Base-by-base conservation (phyloP, 1,284 basidiomycete species). In the Ceratorhiza oryzae-sativae region DNA sequence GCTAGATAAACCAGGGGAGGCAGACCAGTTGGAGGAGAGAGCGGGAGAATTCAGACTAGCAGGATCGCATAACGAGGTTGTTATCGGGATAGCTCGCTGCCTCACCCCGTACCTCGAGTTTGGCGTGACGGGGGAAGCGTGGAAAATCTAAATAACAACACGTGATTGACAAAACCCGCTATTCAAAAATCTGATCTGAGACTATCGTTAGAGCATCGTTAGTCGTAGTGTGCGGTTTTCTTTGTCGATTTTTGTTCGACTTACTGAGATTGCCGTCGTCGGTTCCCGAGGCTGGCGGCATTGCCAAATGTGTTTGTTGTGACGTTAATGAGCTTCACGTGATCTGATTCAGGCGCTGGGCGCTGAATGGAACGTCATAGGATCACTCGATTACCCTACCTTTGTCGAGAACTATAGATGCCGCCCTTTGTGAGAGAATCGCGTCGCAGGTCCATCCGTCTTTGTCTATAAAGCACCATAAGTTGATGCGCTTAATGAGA, bases 61-160 rank as follows among this genome's bases (percentile, higher is more conserved):
- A 46, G 18, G 18, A 49, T 30, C 32, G n/a, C 41, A 45, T 39
- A 23, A 20, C 32, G 13, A 48, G 59, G 45, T 41, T 62, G 39
- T 41, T 62, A 62, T 62, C 41, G 45, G 25, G 48, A n/a, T 48
- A 65, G 25, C 32, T 18, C 15, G 45, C 42, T 27, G 42, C 61
- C 61, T 65, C 61, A 32, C 61, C 61, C 46, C 61, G 61, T 65
- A 30, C 61, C 61, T 65, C 61, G 61, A 45, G 61, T 65, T 45
- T 30, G 45, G 58, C 58, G 58, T 60, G 58, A 48, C 46, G 61
- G 61, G 12, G 15, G 25, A 51, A 39, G 56, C 56, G 56, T 58
- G 56, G 56, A 58, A 58, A 34, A 58, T 58, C 56, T 58, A 58
- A 58, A 58, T 39, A 49, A 39, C 36, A 58, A 56, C 56, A 58